These are phyloP conservation scores for Didymosphaeria variabile DNA, from an alignment of 2,329 filamentous ascomycete species.

Conservation along the genomic window DNA sequence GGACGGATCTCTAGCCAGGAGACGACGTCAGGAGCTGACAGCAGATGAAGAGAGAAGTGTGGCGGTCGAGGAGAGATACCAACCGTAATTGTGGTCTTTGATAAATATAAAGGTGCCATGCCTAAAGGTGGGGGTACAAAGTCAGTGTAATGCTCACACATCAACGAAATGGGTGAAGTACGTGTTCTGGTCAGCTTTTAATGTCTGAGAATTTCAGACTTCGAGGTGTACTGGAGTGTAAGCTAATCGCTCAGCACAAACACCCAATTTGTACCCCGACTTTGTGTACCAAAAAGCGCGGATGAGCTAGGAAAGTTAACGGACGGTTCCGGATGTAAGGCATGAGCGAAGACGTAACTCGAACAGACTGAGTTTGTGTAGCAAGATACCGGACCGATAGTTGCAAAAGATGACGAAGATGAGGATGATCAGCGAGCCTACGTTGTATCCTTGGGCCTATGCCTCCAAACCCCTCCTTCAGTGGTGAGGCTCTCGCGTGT, in stretches of 20 bases:
- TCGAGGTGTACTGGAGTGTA: no score
- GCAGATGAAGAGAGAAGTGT: slow-evolving; percentile 47
- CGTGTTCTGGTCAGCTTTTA: no score
- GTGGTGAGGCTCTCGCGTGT: slow-evolving; percentile 35
- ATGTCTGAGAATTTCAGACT: no score
- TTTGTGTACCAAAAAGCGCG: slow-evolving; percentile 37
- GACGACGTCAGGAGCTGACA: slow-evolving; percentile 47
- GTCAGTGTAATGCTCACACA: no score
- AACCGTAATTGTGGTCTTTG: slow-evolving; percentile 43
- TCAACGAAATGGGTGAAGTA: no score
- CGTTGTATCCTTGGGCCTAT: slow-evolving; percentile 50
- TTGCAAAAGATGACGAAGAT: slow-evolving; percentile 50
- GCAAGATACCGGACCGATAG: slow-evolving; percentile 42
- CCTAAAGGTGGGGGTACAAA: slow-evolving; percentile 3
- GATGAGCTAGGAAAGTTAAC: slow-evolving; percentile 37
- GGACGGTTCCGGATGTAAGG: not conserved
- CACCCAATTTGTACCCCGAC: no score
- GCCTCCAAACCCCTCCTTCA: slow-evolving; percentile 45
- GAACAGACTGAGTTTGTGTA: slow-evolving; percentile 48
- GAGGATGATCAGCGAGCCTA: slow-evolving; percentile 44
- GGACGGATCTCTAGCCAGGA: slow-evolving; percentile 48
- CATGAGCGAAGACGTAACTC: slow-evolving; percentile 30
- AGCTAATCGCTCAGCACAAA: no score
- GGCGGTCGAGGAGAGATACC: slow-evolving; percentile 46
- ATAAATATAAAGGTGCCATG: slow-evolving; percentile 49